Evolutionary conservation across 768 basidiomycete species (phyloP), one percentile per base, ranked within the genome.

Genomic region (Phaeotremella fagi): DNA sequence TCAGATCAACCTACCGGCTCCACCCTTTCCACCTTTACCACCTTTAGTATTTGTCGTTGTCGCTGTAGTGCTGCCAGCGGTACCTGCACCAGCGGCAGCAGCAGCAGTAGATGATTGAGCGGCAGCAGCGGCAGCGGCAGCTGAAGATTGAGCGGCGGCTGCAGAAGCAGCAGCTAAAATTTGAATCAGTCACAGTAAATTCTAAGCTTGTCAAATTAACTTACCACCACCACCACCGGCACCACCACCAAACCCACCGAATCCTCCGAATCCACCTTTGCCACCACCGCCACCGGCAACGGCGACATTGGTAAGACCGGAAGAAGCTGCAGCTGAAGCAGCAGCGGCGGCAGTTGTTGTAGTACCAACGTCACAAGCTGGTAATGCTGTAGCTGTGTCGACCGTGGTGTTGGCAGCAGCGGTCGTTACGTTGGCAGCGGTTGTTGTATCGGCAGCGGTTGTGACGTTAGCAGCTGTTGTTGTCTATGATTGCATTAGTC

Each of bases 181-280:
- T 16, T 7, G 31, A 7, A 16, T 33, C 31, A 7, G 31, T 33
- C 31, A n/a, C n/a, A n/a, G n/a, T n/a, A n/a, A n/a, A n/a, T n/a
- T 33, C 31, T 33, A 33, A 7, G 31, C 31, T 33, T 33, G 16
- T 33, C 31, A 33, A 16, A 33, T 7, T 7, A 33, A 33, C 31
- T 7, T 33, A 33, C 31, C 31, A 7, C 48, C 55, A 54, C 45
- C n/a, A 28, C 48, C 23, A 44, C 45, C 35, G 52, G 45, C 27
- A 50, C 18, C 5, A 33, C 48, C 33, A 45, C 37, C 25, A 50
- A 43, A 35, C 42, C 41, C 49, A 36, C 22, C 38, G 50, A 54
- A 20, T 54, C 56, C 27, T 61, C 47, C 14, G 43, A 47, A 31
- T 45, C 41, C 27, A 54, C 57, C n/a, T 49, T 50, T 25, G 48